Base-by-base conservation (phyloP, 2,329 filamentous ascomycete genomes). In the Nemania diffusa region DNA sequence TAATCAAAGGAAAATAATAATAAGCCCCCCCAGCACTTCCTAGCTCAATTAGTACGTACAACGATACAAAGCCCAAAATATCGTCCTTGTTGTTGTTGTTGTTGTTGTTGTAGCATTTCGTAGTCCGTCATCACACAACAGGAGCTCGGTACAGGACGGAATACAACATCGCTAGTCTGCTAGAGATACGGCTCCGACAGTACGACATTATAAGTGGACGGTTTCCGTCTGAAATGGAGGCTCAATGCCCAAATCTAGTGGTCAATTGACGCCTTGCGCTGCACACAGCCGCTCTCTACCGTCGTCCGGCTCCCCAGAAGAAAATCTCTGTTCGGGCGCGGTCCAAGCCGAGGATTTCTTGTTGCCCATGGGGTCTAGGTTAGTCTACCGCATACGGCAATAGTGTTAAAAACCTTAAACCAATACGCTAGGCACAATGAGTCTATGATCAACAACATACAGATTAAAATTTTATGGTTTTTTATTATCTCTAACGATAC, bases 331-430 rank as follows among this genome's bases (percentile, higher is more conserved):
- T 32, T 27, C 62, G 62, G 65, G 29, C 34, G 52, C 65, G 61
- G 65, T 64, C 61, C 61, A 51, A 60, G 56, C 65, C 61, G 65
- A 64, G 50, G 37, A 27, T 26, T 20, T 34, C 51, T 57, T 46
- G 20, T n/a, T n/a, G 60, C 55, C 59, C 65, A 61, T 57, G 62
- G 65, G 65, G 42, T 56, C n/a, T n/a, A n/a, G n/a, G n/a, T n/a
- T n/a, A n/a, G n/a, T n/a, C 34, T 17, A 29, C 53, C 44, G 13
- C 9, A 52, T 58, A 26, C 15, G 44, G 64, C 15, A 57, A 56
- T 56, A 40, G 37, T 52, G 40, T 26, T n/a, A 27, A 29, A 60
- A 64, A 67, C 46, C 44, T 46, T 64, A 61, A 67, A 53, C 57
- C 37, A n/a, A 22, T 3, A 20, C 51, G 40, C 65, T 57, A 64